A percentile compares a stretch with the other conserved stretches of the same genome.
These are phyloP conservation scores for Salix arbutifolia DNA, from an alignment of 345 rosid species.

Conservation along the genomic window DNA sequence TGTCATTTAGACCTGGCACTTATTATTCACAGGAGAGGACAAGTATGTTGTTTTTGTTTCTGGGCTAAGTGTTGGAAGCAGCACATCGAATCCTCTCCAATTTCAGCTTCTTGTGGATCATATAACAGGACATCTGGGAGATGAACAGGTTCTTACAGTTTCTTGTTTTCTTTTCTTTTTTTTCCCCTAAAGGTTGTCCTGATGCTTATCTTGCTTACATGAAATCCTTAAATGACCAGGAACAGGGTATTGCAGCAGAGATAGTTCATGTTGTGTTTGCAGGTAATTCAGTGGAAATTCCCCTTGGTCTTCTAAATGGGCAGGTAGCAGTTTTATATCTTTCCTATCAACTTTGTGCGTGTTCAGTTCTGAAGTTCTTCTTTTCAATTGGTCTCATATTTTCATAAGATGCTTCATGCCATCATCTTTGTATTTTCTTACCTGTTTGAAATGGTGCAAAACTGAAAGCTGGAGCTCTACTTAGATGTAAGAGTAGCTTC, in stretches of 20 bases:
- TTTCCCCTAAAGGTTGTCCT: conserved; percentile 14
- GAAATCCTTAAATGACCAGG: conserved; percentile 41
- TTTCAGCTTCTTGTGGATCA: conserved; percentile 96
- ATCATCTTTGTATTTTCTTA: neutral
- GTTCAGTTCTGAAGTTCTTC: neutral
- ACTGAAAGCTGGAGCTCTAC: neutral
- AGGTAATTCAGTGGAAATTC: conserved; percentile 87
- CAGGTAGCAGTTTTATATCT: conserved; percentile 42
- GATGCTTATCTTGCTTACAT: conserved; percentile 6
- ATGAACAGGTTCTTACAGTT: conserved; percentile 59
- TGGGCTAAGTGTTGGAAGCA: conserved; percentile 71
- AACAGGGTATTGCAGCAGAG: conserved; percentile 66
- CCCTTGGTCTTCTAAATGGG: conserved; percentile 59
- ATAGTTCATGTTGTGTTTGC: conserved; percentile 88
- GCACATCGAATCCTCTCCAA: conserved; percentile 68
- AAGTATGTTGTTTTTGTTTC: conserved; percentile 78
- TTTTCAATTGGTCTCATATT: neutral
- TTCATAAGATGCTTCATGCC: neutral
- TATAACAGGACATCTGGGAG: conserved; percentile 86
- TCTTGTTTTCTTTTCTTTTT: conserved; percentile 11
- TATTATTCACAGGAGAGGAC: conserved; percentile 61
- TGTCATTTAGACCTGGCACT: neutral
- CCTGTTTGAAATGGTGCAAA: neutral
- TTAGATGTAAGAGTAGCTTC: neutral
- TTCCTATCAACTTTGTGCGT: neutral